Base-by-base conservation (phyloP, 1,284 basidiomycete species). In the Porogramme epimiltina region DNA sequence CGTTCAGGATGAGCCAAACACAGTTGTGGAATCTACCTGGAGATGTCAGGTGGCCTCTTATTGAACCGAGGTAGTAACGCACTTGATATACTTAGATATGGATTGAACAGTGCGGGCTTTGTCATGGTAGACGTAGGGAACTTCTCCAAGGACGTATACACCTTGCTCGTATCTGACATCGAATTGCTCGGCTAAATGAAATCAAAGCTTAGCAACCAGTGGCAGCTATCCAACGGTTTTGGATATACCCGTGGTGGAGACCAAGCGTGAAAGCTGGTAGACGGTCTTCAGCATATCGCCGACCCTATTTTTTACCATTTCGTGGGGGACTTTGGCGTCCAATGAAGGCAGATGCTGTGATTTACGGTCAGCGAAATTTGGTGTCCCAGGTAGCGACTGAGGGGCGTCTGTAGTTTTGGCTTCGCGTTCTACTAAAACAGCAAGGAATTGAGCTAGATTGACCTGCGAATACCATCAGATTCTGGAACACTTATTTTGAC, bases 1-100 rank as follows among this genome's bases (percentile, higher is more conserved):
- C 95, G 70, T 98, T 98, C 54, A 93, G 69, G 18, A 95, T 81
- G 1, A 97, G 75, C 95, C 95, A 98, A 2, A 95, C 76, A 23
- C 84, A 87, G 63, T 95, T 97, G 76, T 92, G 95, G 63, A 95
- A 93, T n/a, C n/a, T n/a, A n/a, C 45, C 92, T 95, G 52, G 47
- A 19, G 49, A 47, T 3, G 22, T 13, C 8, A 44, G 13, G 16
- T 31, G 18, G 31, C 11, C 6, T 24, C 10, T 20, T 18, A 11
- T 18, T 1, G 11, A 23, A 9, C 20, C 16, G 10, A 20, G 15
- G 10, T 1, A 39, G 8, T 2, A 55, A 62, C 76, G 49, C 56
- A 87, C 87, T 80, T 82, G 42, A 88, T 82, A 58, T 88, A 88
- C 49, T 75, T 71, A 6, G 71, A 63, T 24, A 63, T 62, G 1